phyloP scores from a whole-genome alignment of 2,329 filamentous ascomycete species.

The Simplicillium sp. region DNA sequence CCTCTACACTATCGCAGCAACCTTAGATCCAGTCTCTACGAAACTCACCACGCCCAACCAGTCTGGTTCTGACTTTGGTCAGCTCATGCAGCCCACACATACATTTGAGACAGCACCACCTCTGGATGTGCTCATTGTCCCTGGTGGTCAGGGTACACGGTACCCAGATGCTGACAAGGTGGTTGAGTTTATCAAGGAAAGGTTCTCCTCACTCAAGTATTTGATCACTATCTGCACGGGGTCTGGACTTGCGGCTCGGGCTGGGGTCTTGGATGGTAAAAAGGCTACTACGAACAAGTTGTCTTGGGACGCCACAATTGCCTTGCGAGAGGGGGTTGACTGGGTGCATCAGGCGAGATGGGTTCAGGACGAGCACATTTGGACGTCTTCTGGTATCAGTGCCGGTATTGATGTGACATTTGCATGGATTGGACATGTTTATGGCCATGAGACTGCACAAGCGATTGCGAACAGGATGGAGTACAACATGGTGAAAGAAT shows the following conservation, averaged over 20 bases:
- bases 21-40: constrained; percentile 7
- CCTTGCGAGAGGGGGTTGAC: constrained; percentile 28
- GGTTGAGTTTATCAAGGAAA: constrained; percentile 28
- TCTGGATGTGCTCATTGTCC: constrained; percentile 41
- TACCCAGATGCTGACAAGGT: constrained; percentile 13
- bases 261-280: constrained; percentile 42
- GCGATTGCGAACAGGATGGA: constrained; percentile 39
- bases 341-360: constrained; percentile 48
- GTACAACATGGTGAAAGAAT: constrained; percentile 39
- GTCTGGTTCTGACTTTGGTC: not conserved
- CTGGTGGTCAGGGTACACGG: constrained; percentile 37
- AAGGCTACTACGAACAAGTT: constrained; percentile 50
- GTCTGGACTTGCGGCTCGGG: constrained; percentile 35
- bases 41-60: not conserved
- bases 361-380: constrained; percentile 47
- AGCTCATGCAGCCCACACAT: constrained; percentile 14
- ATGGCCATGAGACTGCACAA: constrained; percentile 37
- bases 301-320: constrained; percentile 30
- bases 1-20: constrained; percentile 9
- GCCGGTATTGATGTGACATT: constrained; percentile 54
- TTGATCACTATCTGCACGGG: constrained; percentile 51
- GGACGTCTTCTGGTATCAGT: constrained; percentile 47
- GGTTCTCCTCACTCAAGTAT: constrained; percentile 31
- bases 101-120: too few species aligned
- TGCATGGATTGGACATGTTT: constrained; percentile 36